These are phyloP conservation scores for Ramalina intermedia DNA, from an alignment of 495 filamentous ascomycete species.

Conservation along the genomic window DNA sequence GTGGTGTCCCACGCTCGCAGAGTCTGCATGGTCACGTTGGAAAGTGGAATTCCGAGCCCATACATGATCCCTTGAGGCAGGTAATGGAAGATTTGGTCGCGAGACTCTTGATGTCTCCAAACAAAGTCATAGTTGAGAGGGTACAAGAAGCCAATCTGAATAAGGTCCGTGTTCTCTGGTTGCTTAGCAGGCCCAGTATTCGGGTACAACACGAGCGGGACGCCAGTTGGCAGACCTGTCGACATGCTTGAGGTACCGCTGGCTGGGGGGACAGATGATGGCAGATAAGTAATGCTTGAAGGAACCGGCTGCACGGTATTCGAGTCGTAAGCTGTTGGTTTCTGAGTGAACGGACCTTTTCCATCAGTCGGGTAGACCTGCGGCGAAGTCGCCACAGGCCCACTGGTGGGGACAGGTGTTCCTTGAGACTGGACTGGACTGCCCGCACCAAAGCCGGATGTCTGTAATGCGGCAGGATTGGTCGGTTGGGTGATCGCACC, in stretches of 20 bases:
- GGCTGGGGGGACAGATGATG: slow-evolving; percentile 5
- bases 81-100: slow-evolving; percentile 74
- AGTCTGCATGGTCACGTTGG: slow-evolving; percentile 49
- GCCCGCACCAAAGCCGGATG: neutral
- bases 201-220: slow-evolving; percentile 15
- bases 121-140: slow-evolving; percentile 75
- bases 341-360: slow-evolving; percentile 11
- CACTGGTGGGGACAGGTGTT: neutral
- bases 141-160: slow-evolving; percentile 76
- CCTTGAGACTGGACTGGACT: neutral
- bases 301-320: slow-evolving; percentile 9
- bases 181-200: slow-evolving; percentile 12
- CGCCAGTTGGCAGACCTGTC: slow-evolving; percentile 17
- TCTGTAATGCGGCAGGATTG: no score
- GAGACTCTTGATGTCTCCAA: slow-evolving; percentile 48
- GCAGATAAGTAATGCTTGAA: slow-evolving; percentile 10
- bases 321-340: slow-evolving; percentile 12
- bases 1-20: slow-evolving; percentile 70
- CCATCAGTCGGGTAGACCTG: slow-evolving; percentile 4
- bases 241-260: neutral
- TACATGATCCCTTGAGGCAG: slow-evolving; percentile 62
- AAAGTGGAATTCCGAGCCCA: slow-evolving; percentile 36
- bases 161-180: slow-evolving; percentile 50
- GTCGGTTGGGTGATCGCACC: neutral
- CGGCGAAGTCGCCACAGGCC: neutral